These are phyloP conservation scores for Barnettozyma pratensis DNA, from an alignment of 805 yeast genomes.

Conservation along the genomic window DNA sequence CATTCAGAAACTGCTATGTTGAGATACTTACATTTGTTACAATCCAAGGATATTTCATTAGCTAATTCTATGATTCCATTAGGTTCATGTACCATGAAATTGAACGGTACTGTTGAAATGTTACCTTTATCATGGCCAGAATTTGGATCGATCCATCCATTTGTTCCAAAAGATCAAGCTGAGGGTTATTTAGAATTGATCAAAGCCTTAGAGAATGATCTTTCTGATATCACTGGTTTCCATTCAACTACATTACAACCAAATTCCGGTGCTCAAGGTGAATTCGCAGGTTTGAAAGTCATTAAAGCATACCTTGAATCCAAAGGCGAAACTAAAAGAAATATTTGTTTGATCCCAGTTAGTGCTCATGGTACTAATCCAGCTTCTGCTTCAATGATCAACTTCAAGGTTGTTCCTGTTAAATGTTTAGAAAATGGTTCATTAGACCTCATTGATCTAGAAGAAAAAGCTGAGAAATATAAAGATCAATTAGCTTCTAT, in stretches of 20 bases:
- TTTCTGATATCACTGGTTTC: constrained; percentile 91
- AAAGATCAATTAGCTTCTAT: constrained; percentile 73
- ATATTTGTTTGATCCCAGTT: constrained; percentile 91
- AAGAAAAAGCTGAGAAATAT: constrained; percentile 65
- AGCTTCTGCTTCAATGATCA: constrained; percentile 97
- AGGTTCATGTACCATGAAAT: constrained; percentile 97
- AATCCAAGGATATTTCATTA: constrained; percentile 82
- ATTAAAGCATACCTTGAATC: constrained; percentile 72
- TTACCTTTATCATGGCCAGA: constrained; percentile 93
- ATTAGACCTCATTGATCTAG: constrained; percentile 73
- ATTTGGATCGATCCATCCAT: constrained; percentile 84
- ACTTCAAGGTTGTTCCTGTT: constrained; percentile 87
- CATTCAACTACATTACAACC: constrained; percentile 91
- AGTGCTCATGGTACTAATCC: constrained; percentile 99
- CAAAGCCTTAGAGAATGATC: constrained; percentile 71
- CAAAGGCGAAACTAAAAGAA: constrained; percentile 66
- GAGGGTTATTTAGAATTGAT: constrained; percentile 76
- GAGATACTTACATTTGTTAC: constrained; percentile 81
- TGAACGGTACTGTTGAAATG: constrained; percentile 95
- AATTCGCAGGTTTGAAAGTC: constrained; percentile 87
- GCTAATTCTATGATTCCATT: constrained; percentile 97
- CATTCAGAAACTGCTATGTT: constrained; percentile 95
- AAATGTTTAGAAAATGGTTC: constrained; percentile 85
- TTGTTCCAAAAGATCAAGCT: constrained; percentile 88
- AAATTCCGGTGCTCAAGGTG: constrained; percentile 98